These are phyloP conservation scores for Phytophthora gonapodyides DNA, from an alignment of 352 stramenopile genomes.

Conservation along the genomic window DNA sequence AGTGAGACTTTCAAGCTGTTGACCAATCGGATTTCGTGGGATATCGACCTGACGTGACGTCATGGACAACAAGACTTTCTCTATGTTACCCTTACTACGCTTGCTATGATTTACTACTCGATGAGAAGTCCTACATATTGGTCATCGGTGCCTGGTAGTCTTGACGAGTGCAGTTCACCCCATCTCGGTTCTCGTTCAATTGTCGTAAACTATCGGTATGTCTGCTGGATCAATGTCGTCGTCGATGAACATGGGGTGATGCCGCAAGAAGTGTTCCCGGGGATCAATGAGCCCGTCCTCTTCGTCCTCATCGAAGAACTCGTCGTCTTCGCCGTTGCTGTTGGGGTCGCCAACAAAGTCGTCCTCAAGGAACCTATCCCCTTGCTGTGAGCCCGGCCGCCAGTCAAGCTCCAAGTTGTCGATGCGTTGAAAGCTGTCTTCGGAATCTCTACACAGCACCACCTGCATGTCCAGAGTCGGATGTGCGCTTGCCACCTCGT, in stretches of 20 bases:
- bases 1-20: constrained; percentile 12
- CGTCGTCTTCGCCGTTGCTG: constrained; percentile 24
- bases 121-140: no score
- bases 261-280: constrained; percentile 15
- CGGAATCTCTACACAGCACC: constrained; percentile 22
- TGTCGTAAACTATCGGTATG: constrained; percentile 7
- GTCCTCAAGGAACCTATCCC: constrained; percentile 32
- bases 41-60: background rate
- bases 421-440: constrained; percentile 29
- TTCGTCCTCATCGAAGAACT: constrained; percentile 23
- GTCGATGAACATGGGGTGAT: constrained; percentile 21
- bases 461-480: constrained; percentile 28
- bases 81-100: background rate
- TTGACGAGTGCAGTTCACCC: no score
- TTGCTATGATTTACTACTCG: background rate
- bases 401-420: constrained; percentile 36
- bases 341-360: constrained; percentile 19
- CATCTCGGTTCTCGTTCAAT: no score
- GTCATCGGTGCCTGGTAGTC: no score
- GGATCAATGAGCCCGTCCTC: constrained; percentile 6
- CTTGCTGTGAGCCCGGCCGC: constrained; percentile 21
- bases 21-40: background rate
- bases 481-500: constrained; percentile 28
- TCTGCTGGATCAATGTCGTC: constrained; percentile 19
- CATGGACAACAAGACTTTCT: background rate